These are phyloP conservation scores for Cyberlindnera xylosilytica DNA, from an alignment of 805 yeast genomes.

Conservation along the genomic window DNA sequence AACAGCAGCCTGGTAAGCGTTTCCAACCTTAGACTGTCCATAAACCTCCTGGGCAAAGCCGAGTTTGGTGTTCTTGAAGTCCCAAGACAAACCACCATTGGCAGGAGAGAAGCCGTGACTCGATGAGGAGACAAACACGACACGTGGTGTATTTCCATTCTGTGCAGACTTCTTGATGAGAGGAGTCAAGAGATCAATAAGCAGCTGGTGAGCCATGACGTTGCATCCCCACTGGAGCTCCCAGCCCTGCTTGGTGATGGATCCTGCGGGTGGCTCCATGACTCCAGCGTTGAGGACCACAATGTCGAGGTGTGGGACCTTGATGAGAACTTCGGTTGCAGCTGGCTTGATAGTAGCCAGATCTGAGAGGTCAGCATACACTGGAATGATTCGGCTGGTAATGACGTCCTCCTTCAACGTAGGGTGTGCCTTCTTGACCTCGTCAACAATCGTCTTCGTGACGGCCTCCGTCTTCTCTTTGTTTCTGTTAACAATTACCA, in stretches of 20 bases:
- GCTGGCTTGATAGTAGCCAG: conserved; percentile 34
- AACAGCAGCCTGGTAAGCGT: conserved; percentile 33
- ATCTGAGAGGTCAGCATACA: conserved; percentile 37
- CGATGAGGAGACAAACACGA: conserved; percentile 44
- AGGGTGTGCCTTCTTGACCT: conserved; percentile 17
- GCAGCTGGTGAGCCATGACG: conserved; percentile 41
- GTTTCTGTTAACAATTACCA: conserved; percentile 36
- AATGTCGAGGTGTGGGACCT: conserved; percentile 31
- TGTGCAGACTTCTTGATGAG: conserved; percentile 32
- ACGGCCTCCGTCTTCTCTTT: conserved; percentile 31
- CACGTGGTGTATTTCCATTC: conserved; percentile 31
- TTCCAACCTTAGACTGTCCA: conserved; percentile 37
- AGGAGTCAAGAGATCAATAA: conserved; percentile 38
- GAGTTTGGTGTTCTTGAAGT: conserved; percentile 20
- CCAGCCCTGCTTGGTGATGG: conserved; percentile 40
- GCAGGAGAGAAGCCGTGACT: conserved; percentile 32
- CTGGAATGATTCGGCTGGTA: conserved; percentile 21
- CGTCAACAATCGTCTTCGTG: conserved; percentile 28
- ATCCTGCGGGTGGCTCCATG: conserved; percentile 36
- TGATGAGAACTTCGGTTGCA: conserved; percentile 26
- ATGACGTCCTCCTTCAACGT: conserved; percentile 11
- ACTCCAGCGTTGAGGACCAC: conserved; percentile 45
- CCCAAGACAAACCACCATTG: conserved; percentile 33
- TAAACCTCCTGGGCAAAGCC: background rate
- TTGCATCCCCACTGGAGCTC: conserved; percentile 47